Evolutionary conservation across 768 basidiomycete species (phyloP).

Genomic region (Termitomyces sp.): DNA sequence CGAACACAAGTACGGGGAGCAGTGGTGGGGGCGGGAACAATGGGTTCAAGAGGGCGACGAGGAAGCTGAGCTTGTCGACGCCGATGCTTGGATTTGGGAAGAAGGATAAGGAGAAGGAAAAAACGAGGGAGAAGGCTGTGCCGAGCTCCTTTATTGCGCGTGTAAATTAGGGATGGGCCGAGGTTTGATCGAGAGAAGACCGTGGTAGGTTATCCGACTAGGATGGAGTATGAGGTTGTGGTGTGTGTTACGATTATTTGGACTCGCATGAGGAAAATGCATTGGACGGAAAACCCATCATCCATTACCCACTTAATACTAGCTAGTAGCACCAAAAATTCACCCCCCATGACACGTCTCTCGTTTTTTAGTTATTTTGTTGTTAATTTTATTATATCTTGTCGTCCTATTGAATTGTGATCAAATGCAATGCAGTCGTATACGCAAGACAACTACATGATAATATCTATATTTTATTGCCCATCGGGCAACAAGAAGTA

Average conservation of each 20-base stretch:
- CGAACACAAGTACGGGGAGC: constrained; percentile 16
- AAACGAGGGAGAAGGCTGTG: constrained; percentile 11
- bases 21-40: constrained; percentile 13
- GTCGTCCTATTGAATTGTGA: background rate
- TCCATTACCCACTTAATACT: background rate
- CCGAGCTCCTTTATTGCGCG: constrained; percentile 4
- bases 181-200: background rate
- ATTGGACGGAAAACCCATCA: background rate
- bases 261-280: background rate
- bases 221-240: too few species aligned
- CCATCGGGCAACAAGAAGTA: too few species aligned
- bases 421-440: background rate
- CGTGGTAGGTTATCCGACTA: background rate
- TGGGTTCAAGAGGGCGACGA: constrained; percentile 36
- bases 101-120: constrained; percentile 39
- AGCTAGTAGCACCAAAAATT: background rate
- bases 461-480: too few species aligned
- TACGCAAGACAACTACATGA: background rate
- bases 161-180: background rate
- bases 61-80: constrained; percentile 66
- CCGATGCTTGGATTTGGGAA: constrained; percentile 55
- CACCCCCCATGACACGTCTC: background rate
- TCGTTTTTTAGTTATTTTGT: background rate
- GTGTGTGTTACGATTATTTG: background rate
- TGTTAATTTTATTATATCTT: background rate